Evolutionary conservation across 139 green algal species (phyloP), one percentile per base, ranked within the genome.

Genomic region (Astrephomene gubernaculifera): DNA sequence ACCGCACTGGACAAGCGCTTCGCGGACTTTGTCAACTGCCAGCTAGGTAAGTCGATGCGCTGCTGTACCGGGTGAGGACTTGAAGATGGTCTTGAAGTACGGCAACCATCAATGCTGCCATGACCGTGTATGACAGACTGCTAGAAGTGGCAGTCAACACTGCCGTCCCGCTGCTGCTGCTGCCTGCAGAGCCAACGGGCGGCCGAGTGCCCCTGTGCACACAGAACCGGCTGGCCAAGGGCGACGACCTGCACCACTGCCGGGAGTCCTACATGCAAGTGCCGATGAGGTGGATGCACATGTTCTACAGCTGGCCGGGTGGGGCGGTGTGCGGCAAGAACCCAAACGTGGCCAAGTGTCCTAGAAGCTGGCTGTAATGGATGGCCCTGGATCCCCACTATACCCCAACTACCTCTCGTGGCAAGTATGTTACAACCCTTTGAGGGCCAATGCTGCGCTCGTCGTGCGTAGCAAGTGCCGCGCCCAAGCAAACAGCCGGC

Each of bases 301-400:
- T 76, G 64, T 85, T 85, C 25, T 85, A 85, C 79, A 45, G 57
- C 57, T 85, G 79, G 79, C 79, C 79, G 33, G 79, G 79, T 1
- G 79, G 79, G 4, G 79, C 79, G 7, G 64, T 68, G 44, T 85
- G 79, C 44, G 64, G 63, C 65, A 29, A 27, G 14, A 53, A 53
- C 22, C 6, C 14, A 8, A 4, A 9, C 4, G 43, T 85, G 31
- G 79, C 44, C 19, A 3, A 22, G 25, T 85, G 79, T 38, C 79
- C 79, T 12, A 44, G 79, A 3, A 53, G 31, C 33, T 85, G 79
- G 79, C 5, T 54, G 33, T 85, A 39, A 63, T 8, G 70, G 1
- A 27, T 19, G 31, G 57, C 6, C 6, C 27, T 57, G 49, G 12
- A 57, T 57, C 49, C 49, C 12, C 49, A 17, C 49, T n/a, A n/a